Conservation (phyloP, 2,329 filamentous ascomycete species). For the Clarireedia sp. region DNA sequence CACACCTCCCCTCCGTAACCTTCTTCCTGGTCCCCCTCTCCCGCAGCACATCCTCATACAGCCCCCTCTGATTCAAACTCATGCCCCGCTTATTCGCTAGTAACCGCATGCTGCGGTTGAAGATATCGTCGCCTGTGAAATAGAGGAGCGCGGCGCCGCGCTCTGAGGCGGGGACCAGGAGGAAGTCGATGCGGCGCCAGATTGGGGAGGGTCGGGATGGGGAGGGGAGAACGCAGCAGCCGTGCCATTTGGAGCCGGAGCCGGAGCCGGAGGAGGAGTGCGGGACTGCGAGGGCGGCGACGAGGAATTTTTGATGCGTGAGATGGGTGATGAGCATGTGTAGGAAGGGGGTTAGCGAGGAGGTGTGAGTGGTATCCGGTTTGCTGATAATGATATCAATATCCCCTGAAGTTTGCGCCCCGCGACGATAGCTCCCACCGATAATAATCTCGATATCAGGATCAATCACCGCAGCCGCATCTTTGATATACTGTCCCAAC, state of each 20-base stretch:
- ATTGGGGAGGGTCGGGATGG: slow-evolving; percentile 33
- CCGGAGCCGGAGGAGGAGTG: slow-evolving; percentile 27
- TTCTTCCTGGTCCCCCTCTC: slow-evolving; percentile 46
- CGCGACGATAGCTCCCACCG: slow-evolving; percentile 78
- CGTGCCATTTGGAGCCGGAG: slow-evolving; percentile 74
- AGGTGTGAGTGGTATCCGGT: slow-evolving; percentile 42
- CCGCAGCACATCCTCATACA: slow-evolving; percentile 65
- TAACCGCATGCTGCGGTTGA: slow-evolving; percentile 78
- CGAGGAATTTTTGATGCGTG: slow-evolving; percentile 56
- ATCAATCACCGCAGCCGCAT: slow-evolving; percentile 53
- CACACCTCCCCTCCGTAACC: slow-evolving; percentile 55
- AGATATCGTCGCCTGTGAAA: slow-evolving; percentile 92
- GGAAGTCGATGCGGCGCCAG: slow-evolving; percentile 79
- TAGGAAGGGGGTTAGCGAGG: slow-evolving; percentile 55
- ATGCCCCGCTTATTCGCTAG: slow-evolving; percentile 74
- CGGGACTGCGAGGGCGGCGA: slow-evolving; percentile 56
- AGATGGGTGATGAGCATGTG: slow-evolving; percentile 55
- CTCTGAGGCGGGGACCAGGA: slow-evolving; percentile 73
- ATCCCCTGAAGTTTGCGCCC: slow-evolving; percentile 66
- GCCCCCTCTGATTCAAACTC: slow-evolving; percentile 74
- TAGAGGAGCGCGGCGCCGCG: slow-evolving; percentile 85
- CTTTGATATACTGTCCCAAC: slow-evolving; percentile 57
- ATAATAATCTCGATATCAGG: slow-evolving; percentile 60
- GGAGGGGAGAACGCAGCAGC: slow-evolving; percentile 64
- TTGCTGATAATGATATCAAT: slow-evolving; percentile 81